Conservation (phyloP, 202 grass and related monocot species). For the Alloteropsis angusta region DNA sequence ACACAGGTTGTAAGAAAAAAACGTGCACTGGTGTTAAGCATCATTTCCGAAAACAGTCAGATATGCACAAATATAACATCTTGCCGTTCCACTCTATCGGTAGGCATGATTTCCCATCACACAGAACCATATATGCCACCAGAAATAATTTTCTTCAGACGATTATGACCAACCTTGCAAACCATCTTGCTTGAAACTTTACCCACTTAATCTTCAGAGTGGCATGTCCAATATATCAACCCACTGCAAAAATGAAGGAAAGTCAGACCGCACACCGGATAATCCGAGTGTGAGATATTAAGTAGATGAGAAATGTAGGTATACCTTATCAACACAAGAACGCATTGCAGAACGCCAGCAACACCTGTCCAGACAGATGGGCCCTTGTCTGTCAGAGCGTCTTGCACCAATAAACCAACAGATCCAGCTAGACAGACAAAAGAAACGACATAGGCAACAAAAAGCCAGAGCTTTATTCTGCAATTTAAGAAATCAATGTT, state of each 20-base stretch:
- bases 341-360: conserved; percentile 82
- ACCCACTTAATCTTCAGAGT: conserved; percentile 48
- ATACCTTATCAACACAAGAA: conserved; percentile 89
- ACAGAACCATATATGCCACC: background rate
- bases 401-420: conserved; percentile 86
- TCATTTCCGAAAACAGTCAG: conserved; percentile 17
- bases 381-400: conserved; percentile 59
- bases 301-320: background rate
- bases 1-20: background rate
- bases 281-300: background rate
- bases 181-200: background rate
- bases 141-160: background rate
- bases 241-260: conserved; percentile 45
- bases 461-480: conserved; percentile 94
- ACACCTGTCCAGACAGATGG: conserved; percentile 85
- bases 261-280: background rate
- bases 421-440: conserved; percentile 82
- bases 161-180: background rate
- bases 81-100: background rate
- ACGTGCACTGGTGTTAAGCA: background rate
- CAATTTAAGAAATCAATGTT: conserved; percentile 17
- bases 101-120: conserved; percentile 10
- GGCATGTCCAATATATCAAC: conserved; percentile 79
- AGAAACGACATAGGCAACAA: conserved; percentile 81
- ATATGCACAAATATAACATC: conserved; percentile 32